Conservation (phyloP, 2,329 filamentous ascomycete species). For the Dactylonectria estremocensis region DNA sequence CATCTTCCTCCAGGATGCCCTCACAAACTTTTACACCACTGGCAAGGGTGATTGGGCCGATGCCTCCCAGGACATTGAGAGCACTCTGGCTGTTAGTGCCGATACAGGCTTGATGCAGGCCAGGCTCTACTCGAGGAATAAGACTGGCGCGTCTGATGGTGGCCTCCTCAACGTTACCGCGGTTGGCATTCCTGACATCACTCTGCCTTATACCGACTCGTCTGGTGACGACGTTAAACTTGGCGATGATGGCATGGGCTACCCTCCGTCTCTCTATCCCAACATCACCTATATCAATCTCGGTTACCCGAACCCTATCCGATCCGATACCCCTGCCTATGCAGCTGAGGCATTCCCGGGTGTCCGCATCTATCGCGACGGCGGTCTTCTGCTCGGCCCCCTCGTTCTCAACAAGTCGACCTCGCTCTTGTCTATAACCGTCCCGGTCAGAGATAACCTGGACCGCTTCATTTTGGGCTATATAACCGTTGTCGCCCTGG, state of each 20-base stretch:
- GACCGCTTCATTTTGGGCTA: constrained; percentile 81
- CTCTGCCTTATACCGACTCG: constrained; percentile 72
- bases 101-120: constrained; percentile 77
- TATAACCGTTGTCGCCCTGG: constrained; percentile 84
- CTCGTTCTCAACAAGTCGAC: constrained; percentile 80
- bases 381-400: constrained; percentile 82
- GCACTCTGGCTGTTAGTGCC: constrained; percentile 76
- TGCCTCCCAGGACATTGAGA: constrained; percentile 76
- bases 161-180: constrained; percentile 78
- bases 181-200: constrained; percentile 62
- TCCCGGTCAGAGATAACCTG: constrained; percentile 80
- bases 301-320: constrained; percentile 56
- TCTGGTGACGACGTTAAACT: constrained; percentile 74
- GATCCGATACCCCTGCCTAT: constrained; percentile 59
- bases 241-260: constrained; percentile 76
- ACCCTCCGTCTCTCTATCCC: constrained; percentile 81
- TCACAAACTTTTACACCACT: constrained; percentile 68
- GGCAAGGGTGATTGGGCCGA: constrained; percentile 70
- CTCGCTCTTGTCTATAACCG: constrained; percentile 84
- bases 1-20: constrained; percentile 69
- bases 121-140: constrained; percentile 79
- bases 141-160: constrained; percentile 64
- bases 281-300: constrained; percentile 78
- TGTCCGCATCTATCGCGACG: constrained; percentile 64
- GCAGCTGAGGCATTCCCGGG: constrained; percentile 66